These are phyloP conservation scores for Lolium perenne DNA, from an alignment of 176 grass and related monocot species.

Conservation along the genomic window DNA sequence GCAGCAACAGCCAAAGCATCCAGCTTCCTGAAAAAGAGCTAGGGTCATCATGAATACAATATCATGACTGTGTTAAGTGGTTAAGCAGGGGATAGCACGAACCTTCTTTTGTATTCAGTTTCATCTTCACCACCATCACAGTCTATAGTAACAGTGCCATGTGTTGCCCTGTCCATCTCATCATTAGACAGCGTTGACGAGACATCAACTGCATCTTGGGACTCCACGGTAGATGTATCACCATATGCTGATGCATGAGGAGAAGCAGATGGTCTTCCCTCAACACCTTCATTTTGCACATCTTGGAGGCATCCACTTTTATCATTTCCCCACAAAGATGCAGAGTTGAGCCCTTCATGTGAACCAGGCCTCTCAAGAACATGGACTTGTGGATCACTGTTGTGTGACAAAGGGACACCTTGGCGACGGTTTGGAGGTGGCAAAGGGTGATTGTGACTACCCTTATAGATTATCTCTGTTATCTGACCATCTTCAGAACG, in stretches of 20 bases:
- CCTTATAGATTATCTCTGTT: conserved; percentile 75
- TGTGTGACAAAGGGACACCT: conserved; percentile 33
- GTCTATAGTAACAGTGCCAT: conserved; percentile 56
- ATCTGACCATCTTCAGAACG: conserved; percentile 65
- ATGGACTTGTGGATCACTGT: conserved; percentile 39
- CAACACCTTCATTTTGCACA: conserved; percentile 47
- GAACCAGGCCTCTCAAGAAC: conserved; percentile 42
- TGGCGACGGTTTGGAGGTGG: conserved; percentile 42
- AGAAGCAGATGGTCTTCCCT: conserved; percentile 46
- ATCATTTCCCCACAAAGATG: conserved; percentile 50
- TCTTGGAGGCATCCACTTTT: conserved; percentile 55
- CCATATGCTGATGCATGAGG: conserved; percentile 37
- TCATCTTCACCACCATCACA: conserved; percentile 78
- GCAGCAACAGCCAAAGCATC: conserved; percentile 57
- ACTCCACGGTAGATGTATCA: conserved; percentile 55
- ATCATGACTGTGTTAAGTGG: conserved; percentile 4
- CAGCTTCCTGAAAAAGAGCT: conserved; percentile 72
- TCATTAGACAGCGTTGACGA: conserved; percentile 85
- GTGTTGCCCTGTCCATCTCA: conserved; percentile 74
- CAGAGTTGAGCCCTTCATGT: conserved; percentile 39
- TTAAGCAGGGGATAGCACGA: conserved; percentile 16
- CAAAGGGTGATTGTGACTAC: conserved; percentile 68
- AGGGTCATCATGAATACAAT: conserved; percentile 22
- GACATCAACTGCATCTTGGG: conserved; percentile 66
- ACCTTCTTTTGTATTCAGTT: conserved; percentile 96